Evolutionary conservation across 179 eudicot species (phyloP), one percentile per base, ranked within the genome.

Genomic region (Vitellaria paradoxa): DNA sequence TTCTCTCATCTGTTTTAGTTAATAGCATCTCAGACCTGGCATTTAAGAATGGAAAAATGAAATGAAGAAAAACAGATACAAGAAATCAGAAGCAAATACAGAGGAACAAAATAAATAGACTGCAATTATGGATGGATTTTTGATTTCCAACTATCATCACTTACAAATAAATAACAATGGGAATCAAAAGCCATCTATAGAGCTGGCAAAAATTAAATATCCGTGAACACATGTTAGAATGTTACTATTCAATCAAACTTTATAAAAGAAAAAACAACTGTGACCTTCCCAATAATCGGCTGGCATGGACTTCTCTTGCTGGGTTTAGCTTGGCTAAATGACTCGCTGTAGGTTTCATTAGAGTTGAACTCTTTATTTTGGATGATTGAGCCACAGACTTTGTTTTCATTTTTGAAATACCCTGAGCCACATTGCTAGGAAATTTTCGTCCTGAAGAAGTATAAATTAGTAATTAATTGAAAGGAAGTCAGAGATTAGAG

Each of bases 341-440:
- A 78, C 90, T 83, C 56, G 88, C 90, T 20, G 90, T 87, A 20
- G 90, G 90, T 66, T 81, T 80, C 91, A 88, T 86, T 47, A 86
- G 80, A 37, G 87, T 82, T 78, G 86, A 83, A 80, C 75, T 80
- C 81, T 77, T 79, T 26, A 74, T 30, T 63, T 78, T 79, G 47
- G 78, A 79, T 55, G 75, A 73, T 49, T 78, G 82, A 15, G 55
- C 71, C 40, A 3, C 53, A 42, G 83, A 18, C 72, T 86, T 85
- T 13, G 77, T 15, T 76, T 82, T 85, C 5, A 56, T 42, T 49
- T 77, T 77, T 26, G 46, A 47, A 61, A 30, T 68, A 80, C 71
- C 79, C 68, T 80, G 69, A 73, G 50, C 57, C 69, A 56, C 65
- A 11, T 37, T 64, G 40, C 30, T n/a, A 68, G 46, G 37, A 76